Base-by-base conservation (phyloP, 495 filamentous ascomycete species). In the Xylaria bambusicola region DNA sequence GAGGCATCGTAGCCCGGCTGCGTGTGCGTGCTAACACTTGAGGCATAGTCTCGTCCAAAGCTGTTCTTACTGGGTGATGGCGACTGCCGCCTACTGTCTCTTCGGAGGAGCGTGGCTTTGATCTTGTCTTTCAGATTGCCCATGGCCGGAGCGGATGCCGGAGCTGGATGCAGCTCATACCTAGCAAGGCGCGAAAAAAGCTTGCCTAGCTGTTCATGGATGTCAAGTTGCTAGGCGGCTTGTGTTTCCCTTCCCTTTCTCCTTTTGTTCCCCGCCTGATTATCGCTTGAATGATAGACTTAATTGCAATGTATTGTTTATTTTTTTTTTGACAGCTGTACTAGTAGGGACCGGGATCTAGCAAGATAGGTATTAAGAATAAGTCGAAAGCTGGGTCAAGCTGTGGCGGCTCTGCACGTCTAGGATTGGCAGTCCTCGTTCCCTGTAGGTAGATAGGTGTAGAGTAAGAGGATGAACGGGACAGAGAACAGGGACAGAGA, bases 81-180 rank as follows among this genome's bases (percentile, higher is more conserved):
- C 27, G 71, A 70, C 29, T 71, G 70, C 38, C 72, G 62, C 18
- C 66, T 69, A 29, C 78, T 80, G 48, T 76, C 66, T 63, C 79
- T 66, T 53, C 80, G 71, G 48, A 70, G 66, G 56, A 82, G 75
- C 59, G 75, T 81, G 63, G 76, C 73, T 56, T 76, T 76, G 54
- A 82, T 69, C 45, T 75, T 75, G 56, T 74, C 66, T 66, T 66
- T 75, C 49, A 82, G 66, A 56, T 77, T 77, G 61, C 77, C 79
- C 71, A 81, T 80, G 8, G 38, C 49, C n/a, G 36, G 38, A 15
- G 20, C 41, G 36, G 38, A 46, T 6, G 31, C 29, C 31, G 26
- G 36, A 7, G 36, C 36, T 15, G 36, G 3, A 38, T 15, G 36
- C 36, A 38, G 12, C 36, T 38, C 36, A 38, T 38, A 38, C 7